Percentiles rank a stretch among this genome's conserved stretches.
phyloP scores from a whole-genome alignment of 371 early-diverging fungal genomes.

The Rhizopus arrhizus region DNA sequence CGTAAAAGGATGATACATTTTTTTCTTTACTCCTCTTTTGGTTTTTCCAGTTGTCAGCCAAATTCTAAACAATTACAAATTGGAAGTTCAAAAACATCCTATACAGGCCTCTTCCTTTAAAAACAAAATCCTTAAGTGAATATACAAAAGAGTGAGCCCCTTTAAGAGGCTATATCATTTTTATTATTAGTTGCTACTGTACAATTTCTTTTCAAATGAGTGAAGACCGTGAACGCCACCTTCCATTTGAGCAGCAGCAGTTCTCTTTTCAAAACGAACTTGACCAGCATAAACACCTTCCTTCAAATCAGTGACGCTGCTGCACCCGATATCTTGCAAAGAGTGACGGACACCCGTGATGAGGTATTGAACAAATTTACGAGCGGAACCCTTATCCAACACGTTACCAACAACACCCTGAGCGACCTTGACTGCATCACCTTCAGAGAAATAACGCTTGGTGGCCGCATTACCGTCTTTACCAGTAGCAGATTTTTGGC shows the following conservation, averaged over 20 bases:
- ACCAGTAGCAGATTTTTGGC: constrained; percentile 60
- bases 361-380: constrained; percentile 88
- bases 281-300: constrained; percentile 65
- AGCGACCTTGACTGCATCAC: constrained; percentile 96
- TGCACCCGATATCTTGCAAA: constrained; percentile 94
- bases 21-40: too few relatives aligned
- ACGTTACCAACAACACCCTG: constrained; percentile 97
- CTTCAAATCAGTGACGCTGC: constrained; percentile 64
- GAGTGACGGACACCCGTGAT: constrained; percentile 93
- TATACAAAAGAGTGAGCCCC: too few relatives aligned
- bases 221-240: constrained; percentile 95
- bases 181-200: constrained; percentile 17
- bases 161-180: too few relatives aligned
- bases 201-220: constrained; percentile 86
- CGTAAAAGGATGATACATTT: too few relatives aligned
- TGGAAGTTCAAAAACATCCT: too few relatives aligned
- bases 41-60: too few relatives aligned
- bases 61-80: too few relatives aligned
- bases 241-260: constrained; percentile 93
- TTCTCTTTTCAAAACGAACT: constrained; percentile 92
- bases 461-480: constrained; percentile 75
- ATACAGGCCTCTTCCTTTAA: too few relatives aligned
- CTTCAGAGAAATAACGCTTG: constrained; percentile 94
- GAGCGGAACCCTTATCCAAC: constrained; percentile 93
- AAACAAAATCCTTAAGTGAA: too few relatives aligned